phyloP scores from a whole-genome alignment of 768 basidiomycete genomes.

The Pisolithus microcarpus region DNA sequence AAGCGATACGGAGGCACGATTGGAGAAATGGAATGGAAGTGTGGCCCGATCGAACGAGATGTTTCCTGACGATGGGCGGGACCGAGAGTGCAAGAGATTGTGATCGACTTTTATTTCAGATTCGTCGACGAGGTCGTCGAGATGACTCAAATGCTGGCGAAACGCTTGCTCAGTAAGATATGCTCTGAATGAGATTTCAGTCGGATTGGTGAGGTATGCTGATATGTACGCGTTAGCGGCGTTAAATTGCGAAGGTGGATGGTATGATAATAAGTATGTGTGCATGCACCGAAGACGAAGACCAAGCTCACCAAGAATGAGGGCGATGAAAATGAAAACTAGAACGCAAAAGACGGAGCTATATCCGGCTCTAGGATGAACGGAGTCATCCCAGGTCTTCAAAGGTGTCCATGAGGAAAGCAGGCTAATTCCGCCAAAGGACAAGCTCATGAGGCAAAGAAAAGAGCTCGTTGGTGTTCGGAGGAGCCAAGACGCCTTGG shows the following conservation, averaged over 20 bases:
- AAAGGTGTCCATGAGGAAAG: conserved; percentile 53
- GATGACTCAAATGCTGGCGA: conserved; percentile 82
- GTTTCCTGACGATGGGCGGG: conserved; percentile 18
- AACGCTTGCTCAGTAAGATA: conserved; percentile 98
- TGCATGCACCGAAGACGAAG: neutral
- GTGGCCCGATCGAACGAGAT: conserved; percentile 21
- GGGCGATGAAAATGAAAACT: conserved; percentile 59
- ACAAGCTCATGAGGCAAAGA: conserved; percentile 58
- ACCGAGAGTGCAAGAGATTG: conserved; percentile 19
- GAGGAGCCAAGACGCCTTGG: conserved; percentile 26
- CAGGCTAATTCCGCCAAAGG: conserved; percentile 54
- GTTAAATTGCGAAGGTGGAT: conserved; percentile 3
- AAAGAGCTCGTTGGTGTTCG: conserved; percentile 39
- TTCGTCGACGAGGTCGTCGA: conserved; percentile 63
- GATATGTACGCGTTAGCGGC: conserved; percentile 7
- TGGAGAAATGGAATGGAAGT: conserved; percentile 71
- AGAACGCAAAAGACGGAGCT: conserved; percentile 65
- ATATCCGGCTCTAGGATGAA: conserved; percentile 55
- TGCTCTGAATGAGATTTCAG: conserved; percentile 86
- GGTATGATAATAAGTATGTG: conserved; percentile 1
- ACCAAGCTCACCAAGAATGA: conserved; percentile 59
- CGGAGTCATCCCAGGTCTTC: conserved; percentile 41
- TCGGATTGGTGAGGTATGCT: conserved; percentile 95
- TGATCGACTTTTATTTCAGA: conserved; percentile 29
- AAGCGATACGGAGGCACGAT: conserved; percentile 86